These are phyloP conservation scores for Colletotrichum melonis DNA, from an alignment of 2,329 filamentous ascomycete species.

Conservation along the genomic window DNA sequence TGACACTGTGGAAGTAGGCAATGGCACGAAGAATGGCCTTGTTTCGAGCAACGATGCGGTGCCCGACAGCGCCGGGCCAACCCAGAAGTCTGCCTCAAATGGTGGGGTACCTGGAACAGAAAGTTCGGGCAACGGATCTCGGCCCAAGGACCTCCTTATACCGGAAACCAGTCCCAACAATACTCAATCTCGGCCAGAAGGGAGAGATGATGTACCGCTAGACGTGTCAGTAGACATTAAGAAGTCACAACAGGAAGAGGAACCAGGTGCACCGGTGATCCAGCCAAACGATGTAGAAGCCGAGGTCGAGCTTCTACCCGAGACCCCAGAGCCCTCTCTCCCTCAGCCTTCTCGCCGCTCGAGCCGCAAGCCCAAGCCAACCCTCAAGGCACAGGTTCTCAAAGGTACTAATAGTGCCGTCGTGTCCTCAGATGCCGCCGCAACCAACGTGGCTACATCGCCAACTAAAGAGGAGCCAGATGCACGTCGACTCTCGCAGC, in stretches of 20 bases:
- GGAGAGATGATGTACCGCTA: neutral
- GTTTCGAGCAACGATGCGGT: constrained; percentile 33
- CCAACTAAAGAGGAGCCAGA: neutral
- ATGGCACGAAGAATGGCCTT: neutral
- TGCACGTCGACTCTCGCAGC: too few species aligned
- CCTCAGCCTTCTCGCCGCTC: constrained; percentile 25
- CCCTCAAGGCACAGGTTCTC: constrained; percentile 20
- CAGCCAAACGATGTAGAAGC: neutral
- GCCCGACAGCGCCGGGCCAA: constrained; percentile 28
- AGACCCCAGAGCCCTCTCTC: neutral
- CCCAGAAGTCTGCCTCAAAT: constrained; percentile 9
- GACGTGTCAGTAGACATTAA: neutral
- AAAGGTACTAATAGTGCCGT: neutral
- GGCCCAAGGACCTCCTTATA: constrained; percentile 39
- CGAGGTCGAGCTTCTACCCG: neutral
- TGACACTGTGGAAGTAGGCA: neutral
- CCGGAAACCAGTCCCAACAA: constrained; percentile 45
- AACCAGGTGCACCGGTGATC: neutral
- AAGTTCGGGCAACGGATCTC: constrained; percentile 31
- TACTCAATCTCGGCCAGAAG: constrained; percentile 22
- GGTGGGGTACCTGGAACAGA: constrained; percentile 9
- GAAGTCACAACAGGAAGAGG: neutral
- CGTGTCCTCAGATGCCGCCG: neutral
- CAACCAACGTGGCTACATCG: neutral
- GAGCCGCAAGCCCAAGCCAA: constrained; percentile 21